Conservation (phyloP, 1,284 basidiomycete genomes). For the Phellopilus nigrolimitatus region DNA sequence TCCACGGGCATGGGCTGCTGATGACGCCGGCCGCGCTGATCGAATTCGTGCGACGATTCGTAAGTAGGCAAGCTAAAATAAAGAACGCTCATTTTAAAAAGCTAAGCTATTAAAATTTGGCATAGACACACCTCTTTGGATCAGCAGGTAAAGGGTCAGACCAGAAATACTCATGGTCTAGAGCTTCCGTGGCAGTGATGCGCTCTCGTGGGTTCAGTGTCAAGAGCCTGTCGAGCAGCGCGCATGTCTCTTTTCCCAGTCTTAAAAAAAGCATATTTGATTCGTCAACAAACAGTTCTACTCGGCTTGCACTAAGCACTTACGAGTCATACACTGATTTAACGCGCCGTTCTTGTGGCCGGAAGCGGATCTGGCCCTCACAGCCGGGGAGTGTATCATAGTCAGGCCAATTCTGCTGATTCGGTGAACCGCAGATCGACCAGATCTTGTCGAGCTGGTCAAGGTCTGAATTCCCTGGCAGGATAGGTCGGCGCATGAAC, state of each 20-base stretch:
- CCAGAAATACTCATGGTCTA: conserved; percentile 93
- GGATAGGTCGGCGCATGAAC: conserved; percentile 84
- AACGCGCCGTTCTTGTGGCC: conserved; percentile 41
- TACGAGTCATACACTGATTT: conserved; percentile 58
- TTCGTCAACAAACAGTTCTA: conserved; percentile 15
- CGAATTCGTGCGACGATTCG: conserved; percentile 81
- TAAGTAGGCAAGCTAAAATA: conserved; percentile 62
- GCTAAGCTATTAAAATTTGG: conserved; percentile 3
- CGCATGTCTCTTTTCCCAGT: conserved; percentile 71
- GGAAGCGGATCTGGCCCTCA: conserved; percentile 68
- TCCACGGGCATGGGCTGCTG: conserved; percentile 23
- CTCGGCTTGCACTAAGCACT: conserved; percentile 22
- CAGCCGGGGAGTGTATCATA: conserved; percentile 77
- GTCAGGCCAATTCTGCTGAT: conserved; percentile 79
- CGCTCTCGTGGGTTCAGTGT: conserved; percentile 90
- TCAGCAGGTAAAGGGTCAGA: conserved; percentile 81
- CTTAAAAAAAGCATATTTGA: conserved; percentile 30
- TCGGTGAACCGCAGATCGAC: conserved; percentile 83
- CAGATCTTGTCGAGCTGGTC: conserved; percentile 92
- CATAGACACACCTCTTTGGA: conserved; percentile 63
- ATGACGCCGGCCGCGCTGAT: conserved; percentile 65
- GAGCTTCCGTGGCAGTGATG: conserved; percentile 83
- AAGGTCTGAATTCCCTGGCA: conserved; percentile 83
- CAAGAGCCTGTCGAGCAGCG: conserved; percentile 88
- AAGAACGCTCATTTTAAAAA: background rate